Evolutionary conservation across 2,329 filamentous ascomycete genomes (phyloP), one percentile per base, ranked within the genome.

Genomic region (Colletotrichum musae): DNA sequence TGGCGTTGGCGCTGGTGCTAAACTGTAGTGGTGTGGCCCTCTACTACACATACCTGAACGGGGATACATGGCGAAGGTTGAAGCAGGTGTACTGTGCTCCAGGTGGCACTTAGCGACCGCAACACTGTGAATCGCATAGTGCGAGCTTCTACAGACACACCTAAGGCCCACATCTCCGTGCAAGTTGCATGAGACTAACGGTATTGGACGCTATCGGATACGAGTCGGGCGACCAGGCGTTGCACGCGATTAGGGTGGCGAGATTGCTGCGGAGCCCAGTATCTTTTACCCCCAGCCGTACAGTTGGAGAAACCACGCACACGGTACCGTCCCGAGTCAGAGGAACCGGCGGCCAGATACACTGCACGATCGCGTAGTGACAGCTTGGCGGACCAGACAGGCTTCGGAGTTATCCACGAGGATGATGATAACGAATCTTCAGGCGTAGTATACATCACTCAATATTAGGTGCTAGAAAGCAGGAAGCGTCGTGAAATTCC

Each of bases 341-440:
- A 70, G 62, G 67, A 15, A 66, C 51, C 12, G 56, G 56, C 50
- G 26, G 28, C 28, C 32, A 43, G 53, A 58, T 24, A 24, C 36
- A 41, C 60, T 41, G 21, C 51, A 51, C 56, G 66, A 69, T 69
- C 62, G 51, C 45, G 51, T 52, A 36, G 24, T 70, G 62, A 70
- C 67, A 70, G 67, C 62, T 70, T 70, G 67, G 67, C 67, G 18
- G 50, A 67, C 56, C 62, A 54, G 36, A 58, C n/a, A 18, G 63
- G 26, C 5, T 36, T 56, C 21, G 48, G 53, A 41, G 21, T 24
- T 54, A 65, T 68, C 54, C 48, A 65, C 61, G 50, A 68, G 32
- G 32, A 36, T 12, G 7, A 36, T 47, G 54, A 41, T 43, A 45
- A 54, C 36, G 60, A 47, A 41, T 51, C 54, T 45, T 54, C 45